Evolutionary conservation across 768 basidiomycete species (phyloP), one percentile per base, ranked within the genome.

Genomic region (Gautieria morchelliformis): DNA sequence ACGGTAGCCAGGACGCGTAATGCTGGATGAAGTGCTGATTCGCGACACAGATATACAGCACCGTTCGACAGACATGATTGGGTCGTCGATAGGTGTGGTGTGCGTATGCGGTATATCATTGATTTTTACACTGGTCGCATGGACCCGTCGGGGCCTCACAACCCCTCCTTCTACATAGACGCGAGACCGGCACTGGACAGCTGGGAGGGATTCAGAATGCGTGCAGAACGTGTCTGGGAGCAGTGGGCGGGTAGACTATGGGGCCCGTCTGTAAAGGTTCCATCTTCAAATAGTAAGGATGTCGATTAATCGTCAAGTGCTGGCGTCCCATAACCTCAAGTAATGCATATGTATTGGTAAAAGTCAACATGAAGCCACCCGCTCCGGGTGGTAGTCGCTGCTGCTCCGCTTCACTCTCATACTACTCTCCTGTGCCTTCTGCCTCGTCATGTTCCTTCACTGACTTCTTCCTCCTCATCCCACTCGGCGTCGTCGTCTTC

Each of bases 41-140:
- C 10, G 33, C 14, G 35, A 37, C 35, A 37, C 35, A 37, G 35
- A 9, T 37, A 37, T 37, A 37, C 35, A 14, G 35, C 35, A 14
- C 35, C 35, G 14, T 37, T 37, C 14, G 35, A 37, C 35, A 19
- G 92, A 54, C 96, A 99, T 63, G 95, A 98, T 69, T 99, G 96
- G 96, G 70, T 91, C 51, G 84, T 99, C 51, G 93, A 96, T 69
- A 84, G 95, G 35, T 96, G 94, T 67, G 95, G 93, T 5, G 82
- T 80, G 9, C 83, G 82, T 58, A 77, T 93, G 67, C 85, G 95
- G 14, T 99, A 99, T 73, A 83, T 99, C 59, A 96, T 99, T 65
- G 96, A 99, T 72, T 99, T 98, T 71, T 99, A 99, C 74, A 88
- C 89, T 3, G 95, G 95, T 17, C 82, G 82, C 35, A 37, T 45